Evolutionary conservation across 2,329 filamentous ascomycete species (phyloP).

Genomic region (Fonsecaea pedrosoi): DNA sequence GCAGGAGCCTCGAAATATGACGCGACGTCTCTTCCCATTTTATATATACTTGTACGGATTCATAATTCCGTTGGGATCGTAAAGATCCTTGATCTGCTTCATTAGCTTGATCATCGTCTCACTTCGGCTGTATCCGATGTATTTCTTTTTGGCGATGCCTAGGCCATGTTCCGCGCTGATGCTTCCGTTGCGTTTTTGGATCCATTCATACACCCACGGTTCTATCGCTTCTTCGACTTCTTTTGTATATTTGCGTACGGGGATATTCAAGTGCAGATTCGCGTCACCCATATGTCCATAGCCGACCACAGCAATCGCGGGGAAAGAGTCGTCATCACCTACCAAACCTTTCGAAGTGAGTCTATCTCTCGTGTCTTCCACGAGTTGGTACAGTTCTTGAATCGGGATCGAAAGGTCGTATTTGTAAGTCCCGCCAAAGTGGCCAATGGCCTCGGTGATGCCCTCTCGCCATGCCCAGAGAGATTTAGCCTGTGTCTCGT

Average conservation of each 20-base stretch:
- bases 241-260: slow-evolving; percentile 82
- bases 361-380: slow-evolving; percentile 79
- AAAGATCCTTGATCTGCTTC: slow-evolving; percentile 92
- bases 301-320: slow-evolving; percentile 88
- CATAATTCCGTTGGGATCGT: slow-evolving; percentile 98
- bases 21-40: slow-evolving; percentile 3
- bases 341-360: slow-evolving; percentile 77
- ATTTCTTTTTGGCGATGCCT: slow-evolving; percentile 94
- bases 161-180: slow-evolving; percentile 97
- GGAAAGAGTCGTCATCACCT: slow-evolving; percentile 74
- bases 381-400: slow-evolving; percentile 82
- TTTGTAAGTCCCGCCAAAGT: slow-evolving; percentile 96
- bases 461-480: slow-evolving; percentile 95
- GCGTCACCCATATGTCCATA: slow-evolving; percentile 99
- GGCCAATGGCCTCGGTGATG: slow-evolving; percentile 84
- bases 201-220: slow-evolving; percentile 98
- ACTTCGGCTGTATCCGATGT: slow-evolving; percentile 88
- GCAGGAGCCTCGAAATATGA: not conserved
- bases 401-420: slow-evolving; percentile 97
- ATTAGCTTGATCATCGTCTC: slow-evolving; percentile 87
- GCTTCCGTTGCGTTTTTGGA: slow-evolving; percentile 82
- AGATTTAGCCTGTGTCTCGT: slow-evolving; percentile 84
- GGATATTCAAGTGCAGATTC: slow-evolving; percentile 92
- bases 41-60: slow-evolving; percentile 96
- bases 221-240: slow-evolving; percentile 85